These are phyloP conservation scores for Pseudogymnoascus sp. DNA, from an alignment of 2,329 filamentous ascomycete species.

Conservation along the genomic window DNA sequence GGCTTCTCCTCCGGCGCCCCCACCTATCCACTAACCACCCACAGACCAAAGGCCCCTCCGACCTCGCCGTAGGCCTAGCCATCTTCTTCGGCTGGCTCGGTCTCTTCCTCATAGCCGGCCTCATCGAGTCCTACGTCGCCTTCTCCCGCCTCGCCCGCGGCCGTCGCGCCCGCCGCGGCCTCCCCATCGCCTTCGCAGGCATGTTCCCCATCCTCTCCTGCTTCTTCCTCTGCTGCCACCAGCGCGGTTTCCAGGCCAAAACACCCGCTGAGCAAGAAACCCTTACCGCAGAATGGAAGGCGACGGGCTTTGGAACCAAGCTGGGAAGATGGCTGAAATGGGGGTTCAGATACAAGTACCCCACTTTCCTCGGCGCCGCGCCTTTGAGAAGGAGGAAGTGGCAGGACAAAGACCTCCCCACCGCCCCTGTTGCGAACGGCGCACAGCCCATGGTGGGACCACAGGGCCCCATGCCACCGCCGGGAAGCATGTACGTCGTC, in stretches of 20 bases:
- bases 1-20: constrained; percentile 59
- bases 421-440: not conserved
- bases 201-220: not conserved
- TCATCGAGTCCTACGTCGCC: constrained; percentile 32
- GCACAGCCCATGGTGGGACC: not conserved
- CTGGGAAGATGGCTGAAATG: not conserved
- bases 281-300: not conserved
- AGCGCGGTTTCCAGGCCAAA: not conserved
- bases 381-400: not conserved
- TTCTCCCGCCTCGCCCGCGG: constrained; percentile 12
- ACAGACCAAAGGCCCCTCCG: not conserved
- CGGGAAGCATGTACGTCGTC: not conserved
- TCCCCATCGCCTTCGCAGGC: not conserved
- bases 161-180: constrained; percentile 3
- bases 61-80: not conserved
- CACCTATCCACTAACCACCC: not conserved
- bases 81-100: constrained; percentile 16
- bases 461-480: not conserved
- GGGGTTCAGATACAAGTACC: constrained; percentile 5
- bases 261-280: not conserved
- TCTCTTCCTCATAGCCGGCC: constrained; percentile 29
- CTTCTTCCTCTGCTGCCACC: constrained; percentile 6
- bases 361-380: not conserved
- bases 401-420: not conserved
- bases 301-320: not conserved